Evolutionary conservation across 1,284 basidiomycete species (phyloP).

Genomic region (Sparassis latifolia): DNA sequence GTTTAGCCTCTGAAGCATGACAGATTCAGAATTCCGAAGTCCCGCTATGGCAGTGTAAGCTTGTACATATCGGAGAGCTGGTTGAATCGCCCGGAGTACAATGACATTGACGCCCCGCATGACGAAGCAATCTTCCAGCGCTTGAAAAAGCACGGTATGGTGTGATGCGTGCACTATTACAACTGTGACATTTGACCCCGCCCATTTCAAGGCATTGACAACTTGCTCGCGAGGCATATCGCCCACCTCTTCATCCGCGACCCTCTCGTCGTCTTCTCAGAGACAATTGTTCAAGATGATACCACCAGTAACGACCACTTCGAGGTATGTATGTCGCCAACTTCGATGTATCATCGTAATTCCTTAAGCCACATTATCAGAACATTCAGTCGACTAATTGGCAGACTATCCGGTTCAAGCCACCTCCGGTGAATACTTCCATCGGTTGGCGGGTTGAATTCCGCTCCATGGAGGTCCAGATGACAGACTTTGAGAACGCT

Average conservation of each 20-base stretch:
- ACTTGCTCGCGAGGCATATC: slow-evolving; percentile 84
- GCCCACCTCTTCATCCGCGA: slow-evolving; percentile 98
- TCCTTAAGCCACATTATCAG: slow-evolving; percentile 28
- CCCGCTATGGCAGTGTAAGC: slow-evolving; percentile 94
- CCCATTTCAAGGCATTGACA: slow-evolving; percentile 68
- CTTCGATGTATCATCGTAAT: background rate
- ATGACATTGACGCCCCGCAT: slow-evolving; percentile 82
- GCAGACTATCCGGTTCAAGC: slow-evolving; percentile 99
- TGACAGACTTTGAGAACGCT: slow-evolving; percentile 99
- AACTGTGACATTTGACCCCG: background rate
- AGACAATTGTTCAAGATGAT: slow-evolving; percentile 93
- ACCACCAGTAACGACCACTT: slow-evolving; percentile 88
- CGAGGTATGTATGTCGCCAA: slow-evolving; percentile 49
- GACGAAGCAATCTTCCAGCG: slow-evolving; percentile 71
- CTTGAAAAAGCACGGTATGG: slow-evolving; percentile 65
- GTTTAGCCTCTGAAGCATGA: slow-evolving; percentile 70
- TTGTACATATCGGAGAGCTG: slow-evolving; percentile 87
- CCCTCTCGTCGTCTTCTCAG: slow-evolving; percentile 92
- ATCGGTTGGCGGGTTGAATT: slow-evolving; percentile 99
- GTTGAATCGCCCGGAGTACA: slow-evolving; percentile 88
- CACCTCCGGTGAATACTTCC: slow-evolving; percentile 83
- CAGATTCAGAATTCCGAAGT: slow-evolving; percentile 85
- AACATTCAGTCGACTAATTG: slow-evolving; percentile 99
- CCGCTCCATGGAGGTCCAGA: slow-evolving; percentile 97
- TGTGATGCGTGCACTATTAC: background rate